phyloP scores from a whole-genome alignment of 2,329 filamentous ascomycete genomes.

The Metarhizium brunneum region DNA sequence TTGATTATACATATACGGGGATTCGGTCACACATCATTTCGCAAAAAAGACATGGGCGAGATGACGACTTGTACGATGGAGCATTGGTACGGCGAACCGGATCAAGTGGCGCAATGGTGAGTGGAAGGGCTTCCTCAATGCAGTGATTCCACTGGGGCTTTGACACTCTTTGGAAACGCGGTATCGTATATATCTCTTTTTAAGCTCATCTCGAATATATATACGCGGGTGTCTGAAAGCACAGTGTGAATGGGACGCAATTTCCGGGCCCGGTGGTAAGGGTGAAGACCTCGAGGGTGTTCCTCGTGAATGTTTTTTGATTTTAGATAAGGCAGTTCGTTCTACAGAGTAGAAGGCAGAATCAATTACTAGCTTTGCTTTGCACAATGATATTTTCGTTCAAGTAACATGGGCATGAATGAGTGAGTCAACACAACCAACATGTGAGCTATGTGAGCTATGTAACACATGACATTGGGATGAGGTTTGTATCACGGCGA shows the following conservation, averaged over 20 bases:
- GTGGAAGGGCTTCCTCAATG: neutral
- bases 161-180: constrained; percentile 2
- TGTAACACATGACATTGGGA: no score
- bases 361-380: neutral
- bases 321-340: neutral
- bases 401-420: neutral
- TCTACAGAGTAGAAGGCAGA: neutral
- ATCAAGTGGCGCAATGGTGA: constrained; percentile 11
- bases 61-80: constrained; percentile 6
- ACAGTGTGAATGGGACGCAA: neutral
- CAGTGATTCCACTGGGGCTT: constrained; percentile 5
- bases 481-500: no score
- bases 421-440: no score
- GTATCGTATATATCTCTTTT: constrained; percentile 1
- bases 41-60: constrained; percentile 8
- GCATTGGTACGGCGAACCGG: constrained; percentile 11
- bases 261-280: neutral
- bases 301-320: neutral
- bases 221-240: neutral
- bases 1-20: neutral
- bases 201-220: neutral
- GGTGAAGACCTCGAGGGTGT: neutral
- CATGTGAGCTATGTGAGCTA: no score
- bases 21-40: constrained; percentile 4
- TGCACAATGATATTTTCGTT: neutral